Percentiles rank a stretch among this genome's conserved stretches.
phyloP scores from a whole-genome alignment of 257 asterid species.

The Nicotiana noctiflora region DNA sequence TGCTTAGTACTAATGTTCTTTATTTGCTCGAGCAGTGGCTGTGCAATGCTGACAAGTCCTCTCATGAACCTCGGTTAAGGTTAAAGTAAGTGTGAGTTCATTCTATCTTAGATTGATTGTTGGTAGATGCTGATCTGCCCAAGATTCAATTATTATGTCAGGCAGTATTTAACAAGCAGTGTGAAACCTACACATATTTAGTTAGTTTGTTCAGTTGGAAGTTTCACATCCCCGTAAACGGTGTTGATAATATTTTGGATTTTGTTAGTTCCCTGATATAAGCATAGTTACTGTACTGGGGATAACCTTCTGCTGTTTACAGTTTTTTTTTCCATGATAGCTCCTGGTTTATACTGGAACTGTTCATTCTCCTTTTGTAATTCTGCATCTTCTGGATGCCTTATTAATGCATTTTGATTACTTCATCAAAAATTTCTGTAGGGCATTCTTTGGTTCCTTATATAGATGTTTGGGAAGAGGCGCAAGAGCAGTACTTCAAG shows the following conservation, averaged over 20 bases:
- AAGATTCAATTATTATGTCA: neutral
- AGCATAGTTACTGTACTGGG: no score
- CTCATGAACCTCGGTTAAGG: constrained; percentile 85
- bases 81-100: constrained; percentile 54
- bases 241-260: no score
- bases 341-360: no score
- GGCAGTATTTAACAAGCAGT: neutral
- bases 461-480: constrained; percentile 83
- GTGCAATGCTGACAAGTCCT: constrained; percentile 95
- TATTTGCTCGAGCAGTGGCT: constrained; percentile 54
- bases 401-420: no score
- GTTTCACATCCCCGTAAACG: no score
- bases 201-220: no score
- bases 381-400: no score
- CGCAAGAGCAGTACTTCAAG: constrained; percentile 87
- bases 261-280: no score
- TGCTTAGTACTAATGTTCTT: constrained; percentile 5
- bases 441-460: constrained; percentile 85
- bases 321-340: no score
- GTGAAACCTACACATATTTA: neutral
- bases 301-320: no score
- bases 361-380: no score
- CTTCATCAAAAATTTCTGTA: constrained; percentile 8
- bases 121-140: neutral
- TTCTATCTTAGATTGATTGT: neutral